These are phyloP conservation scores for Globisporangium acanthophoron DNA, from an alignment of 352 stramenopile species.

Conservation along the genomic window DNA sequence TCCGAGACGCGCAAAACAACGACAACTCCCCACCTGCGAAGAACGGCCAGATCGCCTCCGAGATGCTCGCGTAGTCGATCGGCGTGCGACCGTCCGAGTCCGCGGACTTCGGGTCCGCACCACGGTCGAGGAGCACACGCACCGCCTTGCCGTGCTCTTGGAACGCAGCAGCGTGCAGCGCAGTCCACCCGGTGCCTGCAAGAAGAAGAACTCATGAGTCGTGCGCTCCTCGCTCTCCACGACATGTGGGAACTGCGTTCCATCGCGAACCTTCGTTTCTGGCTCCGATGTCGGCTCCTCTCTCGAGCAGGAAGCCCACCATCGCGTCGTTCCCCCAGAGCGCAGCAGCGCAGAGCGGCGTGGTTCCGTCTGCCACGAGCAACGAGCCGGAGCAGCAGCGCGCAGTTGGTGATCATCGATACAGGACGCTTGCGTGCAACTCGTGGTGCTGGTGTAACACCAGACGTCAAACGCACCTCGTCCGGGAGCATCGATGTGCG, in stretches of 20 bases:
- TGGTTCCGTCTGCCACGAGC: conserved; percentile 42
- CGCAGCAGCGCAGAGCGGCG: conserved; percentile 47
- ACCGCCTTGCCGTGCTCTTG: conserved; percentile 67
- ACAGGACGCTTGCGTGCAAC: too few relatives aligned
- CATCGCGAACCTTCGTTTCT: conserved; percentile 43
- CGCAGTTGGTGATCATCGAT: background rate
- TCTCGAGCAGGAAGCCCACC: conserved; percentile 53
- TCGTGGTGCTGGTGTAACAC: too few relatives aligned
- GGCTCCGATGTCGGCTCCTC: conserved; percentile 40
- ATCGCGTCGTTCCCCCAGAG: conserved; percentile 64
- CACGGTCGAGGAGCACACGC: conserved; percentile 39
- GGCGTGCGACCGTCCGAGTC: conserved; percentile 42
- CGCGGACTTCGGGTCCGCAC: conserved; percentile 34
- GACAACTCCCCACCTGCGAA: conserved; percentile 31
- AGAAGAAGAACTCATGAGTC: background rate
- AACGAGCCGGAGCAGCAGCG: background rate
- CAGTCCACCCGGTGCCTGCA: conserved; percentile 55
- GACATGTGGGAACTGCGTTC: too few relatives aligned
- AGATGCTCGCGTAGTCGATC: conserved; percentile 70
- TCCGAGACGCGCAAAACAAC: background rate
- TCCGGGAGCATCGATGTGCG: conserved; percentile 40
- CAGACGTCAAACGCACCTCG: conserved; percentile 21
- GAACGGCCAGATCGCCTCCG: conserved; percentile 65
- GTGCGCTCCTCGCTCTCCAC: background rate
- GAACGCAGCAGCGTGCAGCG: conserved; percentile 57